phyloP scores from a whole-genome alignment of 2,329 filamentous ascomycete genomes.

The Diplocarpon rosae region DNA sequence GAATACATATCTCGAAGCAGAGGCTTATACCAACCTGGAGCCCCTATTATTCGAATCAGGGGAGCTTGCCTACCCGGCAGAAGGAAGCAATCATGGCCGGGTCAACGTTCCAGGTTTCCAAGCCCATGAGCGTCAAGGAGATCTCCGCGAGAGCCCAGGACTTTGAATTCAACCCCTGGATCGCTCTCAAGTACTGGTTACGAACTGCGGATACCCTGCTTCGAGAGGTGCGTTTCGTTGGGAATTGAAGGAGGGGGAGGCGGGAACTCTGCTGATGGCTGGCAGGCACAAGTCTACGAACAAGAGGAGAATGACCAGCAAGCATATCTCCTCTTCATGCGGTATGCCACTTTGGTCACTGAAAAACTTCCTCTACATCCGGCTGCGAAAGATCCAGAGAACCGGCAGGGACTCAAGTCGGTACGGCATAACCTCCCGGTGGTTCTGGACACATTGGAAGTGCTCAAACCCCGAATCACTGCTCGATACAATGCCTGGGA shows the following conservation, averaged over 20 bases:
- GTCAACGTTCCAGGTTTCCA: constrained; percentile 17
- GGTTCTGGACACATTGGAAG: constrained; percentile 51
- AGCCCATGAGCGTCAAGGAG: constrained; percentile 64
- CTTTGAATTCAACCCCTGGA: constrained; percentile 69
- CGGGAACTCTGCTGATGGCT: neutral
- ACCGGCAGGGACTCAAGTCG: constrained; percentile 38
- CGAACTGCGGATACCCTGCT: constrained; percentile 68
- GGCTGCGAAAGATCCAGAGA: constrained; percentile 54
- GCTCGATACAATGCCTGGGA: constrained; percentile 59
- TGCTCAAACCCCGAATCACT: constrained; percentile 68
- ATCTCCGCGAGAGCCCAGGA: constrained; percentile 65
- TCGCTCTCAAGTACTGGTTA: constrained; percentile 72
- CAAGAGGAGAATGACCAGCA: constrained; percentile 77
- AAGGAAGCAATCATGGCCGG: constrained; percentile 21
- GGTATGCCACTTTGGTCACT: constrained; percentile 77
- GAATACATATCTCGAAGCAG: neutral
- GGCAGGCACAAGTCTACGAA: constrained; percentile 72
- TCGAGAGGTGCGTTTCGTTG: constrained; percentile 54
- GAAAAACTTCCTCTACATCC: constrained; percentile 67
- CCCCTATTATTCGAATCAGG: no score
- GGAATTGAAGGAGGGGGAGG: neutral
- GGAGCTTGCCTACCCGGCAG: no score
- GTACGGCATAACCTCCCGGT: constrained; percentile 51
- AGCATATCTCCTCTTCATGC: constrained; percentile 83
- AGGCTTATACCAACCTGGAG: no score